phyloP scores from a whole-genome alignment of 2,329 filamentous ascomycete genomes.

The Colletotrichum nymphaeae region DNA sequence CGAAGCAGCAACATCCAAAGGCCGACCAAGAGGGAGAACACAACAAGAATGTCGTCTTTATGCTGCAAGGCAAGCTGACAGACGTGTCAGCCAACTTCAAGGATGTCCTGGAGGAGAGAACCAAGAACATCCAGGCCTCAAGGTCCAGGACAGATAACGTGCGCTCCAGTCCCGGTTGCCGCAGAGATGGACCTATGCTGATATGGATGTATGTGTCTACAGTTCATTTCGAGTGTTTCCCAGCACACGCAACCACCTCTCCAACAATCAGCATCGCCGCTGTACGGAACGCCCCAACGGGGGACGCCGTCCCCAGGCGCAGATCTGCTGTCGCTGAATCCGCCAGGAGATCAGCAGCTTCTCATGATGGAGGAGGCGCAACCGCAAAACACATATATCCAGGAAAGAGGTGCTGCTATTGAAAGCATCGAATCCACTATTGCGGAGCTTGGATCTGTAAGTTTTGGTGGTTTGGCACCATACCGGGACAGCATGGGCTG shows the following conservation, averaged over 20 bases:
- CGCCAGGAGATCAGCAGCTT: slow-evolving; percentile 86
- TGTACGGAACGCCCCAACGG: slow-evolving; percentile 83
- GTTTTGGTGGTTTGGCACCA: slow-evolving; percentile 36
- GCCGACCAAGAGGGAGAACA: slow-evolving; percentile 90
- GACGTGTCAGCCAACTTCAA: slow-evolving; percentile 95
- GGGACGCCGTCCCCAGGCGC: slow-evolving; percentile 74
- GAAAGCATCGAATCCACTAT: slow-evolving; percentile 98
- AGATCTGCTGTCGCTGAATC: slow-evolving; percentile 87
- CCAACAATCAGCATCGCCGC: slow-evolving; percentile 82
- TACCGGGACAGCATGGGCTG: slow-evolving; percentile 42
- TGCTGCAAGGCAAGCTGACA: slow-evolving; percentile 90
- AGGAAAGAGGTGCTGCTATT: slow-evolving; percentile 93
- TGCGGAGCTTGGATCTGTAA: slow-evolving; percentile 77
- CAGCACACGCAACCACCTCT: slow-evolving; percentile 77
- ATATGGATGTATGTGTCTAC: neutral
- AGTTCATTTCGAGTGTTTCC: slow-evolving; percentile 89
- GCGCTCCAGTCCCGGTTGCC: neutral
- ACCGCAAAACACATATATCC: slow-evolving; percentile 87
- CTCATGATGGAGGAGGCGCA: slow-evolving; percentile 95
- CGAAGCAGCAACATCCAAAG: slow-evolving; percentile 80
- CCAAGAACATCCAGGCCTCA: slow-evolving; percentile 97
- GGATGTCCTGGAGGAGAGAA: slow-evolving; percentile 94
- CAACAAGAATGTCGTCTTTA: slow-evolving; percentile 95
- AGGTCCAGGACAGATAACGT: slow-evolving; percentile 88
- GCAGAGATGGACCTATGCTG: neutral